phyloP scores from a whole-genome alignment of 345 rosid genomes.

The Hibiscus trionum region DNA sequence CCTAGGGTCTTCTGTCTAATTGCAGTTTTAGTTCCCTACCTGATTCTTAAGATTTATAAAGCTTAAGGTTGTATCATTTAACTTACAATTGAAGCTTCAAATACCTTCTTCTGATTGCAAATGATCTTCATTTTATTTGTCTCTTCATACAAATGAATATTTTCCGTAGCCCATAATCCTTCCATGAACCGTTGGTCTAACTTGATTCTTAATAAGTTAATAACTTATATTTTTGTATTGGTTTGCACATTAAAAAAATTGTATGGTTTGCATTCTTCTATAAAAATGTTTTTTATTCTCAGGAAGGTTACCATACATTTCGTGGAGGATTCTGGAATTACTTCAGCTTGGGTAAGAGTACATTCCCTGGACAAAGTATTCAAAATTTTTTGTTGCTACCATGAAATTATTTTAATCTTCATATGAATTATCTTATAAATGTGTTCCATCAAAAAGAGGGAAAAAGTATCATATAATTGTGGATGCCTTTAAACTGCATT shows the following conservation, averaged over 20 bases:
- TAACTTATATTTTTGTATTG: neutral
- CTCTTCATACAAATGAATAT: neutral
- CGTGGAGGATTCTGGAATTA: neutral
- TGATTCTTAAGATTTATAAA: slow-evolving; percentile 1
- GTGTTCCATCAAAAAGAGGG: no score
- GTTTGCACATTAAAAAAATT: no score
- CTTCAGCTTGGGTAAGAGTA: neutral
- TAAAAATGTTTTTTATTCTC: neutral
- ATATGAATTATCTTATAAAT: neutral
- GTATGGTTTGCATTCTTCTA: neutral
- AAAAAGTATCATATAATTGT: neutral
- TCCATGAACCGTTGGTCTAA: neutral
- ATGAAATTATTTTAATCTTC: neutral
- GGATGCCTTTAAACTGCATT: neutral
- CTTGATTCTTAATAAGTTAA: neutral
- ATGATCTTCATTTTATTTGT: neutral
- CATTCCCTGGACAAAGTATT: neutral
- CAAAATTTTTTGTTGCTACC: neutral
- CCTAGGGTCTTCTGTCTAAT: neutral
- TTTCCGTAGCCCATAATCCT: neutral
- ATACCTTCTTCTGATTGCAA: neutral
- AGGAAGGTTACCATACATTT: neutral
- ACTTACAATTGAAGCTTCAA: neutral
- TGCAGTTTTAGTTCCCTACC: neutral
- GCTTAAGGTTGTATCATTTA: neutral